Evolutionary conservation across 352 stramenopile species (phyloP), one percentile per base, ranked within the genome.

Genomic region (Globisporangium splendens): DNA sequence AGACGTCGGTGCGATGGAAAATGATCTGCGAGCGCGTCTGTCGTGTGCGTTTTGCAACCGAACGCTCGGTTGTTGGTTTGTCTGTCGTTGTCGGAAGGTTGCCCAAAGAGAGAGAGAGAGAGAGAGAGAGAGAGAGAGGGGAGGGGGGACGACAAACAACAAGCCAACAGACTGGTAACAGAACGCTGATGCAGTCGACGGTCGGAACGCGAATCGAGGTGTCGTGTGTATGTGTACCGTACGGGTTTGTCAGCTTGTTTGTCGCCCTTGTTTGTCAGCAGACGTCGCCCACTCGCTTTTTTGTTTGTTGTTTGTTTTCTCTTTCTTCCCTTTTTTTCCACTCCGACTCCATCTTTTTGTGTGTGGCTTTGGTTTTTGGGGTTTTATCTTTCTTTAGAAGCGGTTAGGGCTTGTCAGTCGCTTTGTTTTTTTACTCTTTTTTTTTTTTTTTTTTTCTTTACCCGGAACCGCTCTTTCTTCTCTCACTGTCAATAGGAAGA

Each of bases 261-360:
- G 20, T 51, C n/a, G n/a, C n/a, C n/a, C n/a, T 15, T 51, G 20
- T 14, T 33, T 51, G 20, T 51, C 28, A 8, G n/a, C n/a, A n/a
- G n/a, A n/a, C n/a, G n/a, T n/a, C n/a, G n/a, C n/a, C n/a, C n/a
- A 35, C 46, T 51, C 2, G 11, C 8, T 6, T 6, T 6, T 43
- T 21, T 50, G 46, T 50, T 14, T 50, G 8, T 22, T 33, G 18
- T 22, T 51, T 33, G 46, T 4, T 33, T 28, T 44, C n/a, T 11
- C n/a, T 44, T 44, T 44, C 39, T 44, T 44, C 39, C 39, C 39
- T 44, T 44, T 44, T 44, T 44, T 44, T 44, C 39, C 39, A 44
- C 39, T 44, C 39, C 39, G 39, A 44, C 39, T 44, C 12, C 39
- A 44, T 44, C n/a, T 44, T n/a, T 44, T 44, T n/a, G 38, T 8